phyloP scores from a whole-genome alignment of 257 asterid species.

The Solanum clarkiae region DNA sequence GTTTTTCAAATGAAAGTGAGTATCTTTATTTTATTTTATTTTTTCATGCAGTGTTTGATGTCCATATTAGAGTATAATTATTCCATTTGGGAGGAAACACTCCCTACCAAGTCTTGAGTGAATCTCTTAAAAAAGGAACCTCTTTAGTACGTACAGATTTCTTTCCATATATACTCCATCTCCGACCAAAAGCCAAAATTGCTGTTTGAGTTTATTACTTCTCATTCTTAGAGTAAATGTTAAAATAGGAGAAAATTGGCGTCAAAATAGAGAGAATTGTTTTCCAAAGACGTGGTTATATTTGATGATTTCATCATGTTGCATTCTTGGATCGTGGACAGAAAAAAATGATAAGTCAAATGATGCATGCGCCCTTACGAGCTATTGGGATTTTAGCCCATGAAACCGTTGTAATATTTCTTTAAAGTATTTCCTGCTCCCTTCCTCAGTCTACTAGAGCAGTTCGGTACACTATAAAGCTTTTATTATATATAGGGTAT shows the following conservation, averaged over 20 bases:
- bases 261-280: neutral
- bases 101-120: neutral
- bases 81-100: too few relatives aligned
- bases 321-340: neutral
- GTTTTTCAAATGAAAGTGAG: neutral
- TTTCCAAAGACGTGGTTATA: neutral
- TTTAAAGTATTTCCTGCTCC: too few relatives aligned
- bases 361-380: neutral
- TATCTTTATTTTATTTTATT: neutral
- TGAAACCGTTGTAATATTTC: neutral
- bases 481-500: too few relatives aligned
- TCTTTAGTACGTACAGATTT: neutral
- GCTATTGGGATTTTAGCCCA: neutral
- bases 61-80: too few relatives aligned
- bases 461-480: too few relatives aligned
- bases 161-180: neutral
- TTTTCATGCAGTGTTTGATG: too few relatives aligned
- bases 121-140: neutral
- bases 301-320: neutral
- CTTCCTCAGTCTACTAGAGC: too few relatives aligned
- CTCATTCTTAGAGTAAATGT: neutral
- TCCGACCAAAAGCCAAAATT: neutral
- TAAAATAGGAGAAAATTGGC: neutral
- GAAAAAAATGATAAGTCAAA: neutral
- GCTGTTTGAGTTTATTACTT: neutral